phyloP scores from a whole-genome alignment of 2,329 filamentous ascomycete genomes.

The Colletotrichum somersetense region DNA sequence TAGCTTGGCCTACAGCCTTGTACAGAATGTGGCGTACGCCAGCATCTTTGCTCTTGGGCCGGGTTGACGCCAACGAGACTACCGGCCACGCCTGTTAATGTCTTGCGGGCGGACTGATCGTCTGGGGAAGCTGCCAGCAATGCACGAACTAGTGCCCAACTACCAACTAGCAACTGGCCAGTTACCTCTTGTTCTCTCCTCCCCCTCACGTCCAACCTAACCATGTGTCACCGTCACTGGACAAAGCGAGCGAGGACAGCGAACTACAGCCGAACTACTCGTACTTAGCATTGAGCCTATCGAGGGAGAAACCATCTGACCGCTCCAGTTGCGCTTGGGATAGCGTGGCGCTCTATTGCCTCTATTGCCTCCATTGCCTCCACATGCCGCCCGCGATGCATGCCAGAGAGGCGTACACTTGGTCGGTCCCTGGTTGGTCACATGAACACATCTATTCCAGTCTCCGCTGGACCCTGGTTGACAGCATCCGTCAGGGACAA shows the following conservation, averaged over 20 bases:
- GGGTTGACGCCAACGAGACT: constrained; percentile 25
- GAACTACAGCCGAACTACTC: constrained; percentile 11
- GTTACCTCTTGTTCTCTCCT: not conserved
- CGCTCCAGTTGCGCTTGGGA: constrained; percentile 15
- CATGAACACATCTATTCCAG: constrained; percentile 24
- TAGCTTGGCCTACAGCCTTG: constrained; percentile 23
- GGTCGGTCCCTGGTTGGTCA: constrained; percentile 8
- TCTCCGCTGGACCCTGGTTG: not conserved
- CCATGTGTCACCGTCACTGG: not conserved
- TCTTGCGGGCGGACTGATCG: constrained; percentile 24
- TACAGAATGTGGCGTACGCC: constrained; percentile 28
- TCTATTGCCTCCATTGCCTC: not conserved
- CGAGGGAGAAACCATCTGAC: constrained; percentile 32
- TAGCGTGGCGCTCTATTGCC: constrained; percentile 12
- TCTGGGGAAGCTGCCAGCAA: constrained; percentile 14
- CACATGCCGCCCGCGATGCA: constrained; percentile 6
- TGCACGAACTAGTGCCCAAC: not conserved
- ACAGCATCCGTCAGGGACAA: not conserved
- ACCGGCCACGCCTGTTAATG: constrained; percentile 29
- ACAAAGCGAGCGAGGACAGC: constrained; percentile 23
- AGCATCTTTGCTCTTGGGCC: not conserved
- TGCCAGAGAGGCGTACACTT: not conserved
- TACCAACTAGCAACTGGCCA: not conserved
- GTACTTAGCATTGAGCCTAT: not conserved
- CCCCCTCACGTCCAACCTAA: constrained; percentile 2